Evolutionary conservation across 2,329 filamentous ascomycete species (phyloP), one percentile per base, ranked within the genome.

Genomic region (Talaromyces sp.): DNA sequence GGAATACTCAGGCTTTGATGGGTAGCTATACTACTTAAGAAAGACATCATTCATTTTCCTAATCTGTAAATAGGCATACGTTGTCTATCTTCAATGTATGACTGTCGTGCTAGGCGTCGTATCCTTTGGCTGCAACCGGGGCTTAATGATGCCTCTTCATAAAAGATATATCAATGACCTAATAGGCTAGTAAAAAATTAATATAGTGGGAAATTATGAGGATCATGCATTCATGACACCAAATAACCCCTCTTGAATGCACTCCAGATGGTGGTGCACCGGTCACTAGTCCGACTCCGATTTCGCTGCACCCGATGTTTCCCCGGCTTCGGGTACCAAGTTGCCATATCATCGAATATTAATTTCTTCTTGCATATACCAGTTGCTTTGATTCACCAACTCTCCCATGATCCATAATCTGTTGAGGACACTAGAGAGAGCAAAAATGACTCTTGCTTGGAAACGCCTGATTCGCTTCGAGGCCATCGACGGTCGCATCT

Each of bases 401-500:
- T n/a, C 10, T 43, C 16, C 41, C n/a, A 43, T 43, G n/a, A 43
- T 43, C 4, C n/a, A 43, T n/a, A 9, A 3, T 43, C 3, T 43
- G n/a, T 43, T n/a, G 22, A 22, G 10, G 13, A 22, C 4, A n/a
- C 3, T 22, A 47, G 19, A 22, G 43, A 19, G 22, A 47, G 19
- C 43, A 11, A 47, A 47, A n/a, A 47, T 47, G 43, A 47, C n/a
- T 11, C 19, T 47, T 47, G 43, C 52, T 11, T 63, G 61, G 61
- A 35, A 63, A 24, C 61, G 61, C n/a, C 41, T 63, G 1, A 58
- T 63, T 7, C 39, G 61, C 7, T 63, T 63, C 33, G 41, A 50
- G 27, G 43, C 39, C 61, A 19, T 58, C 1, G 52, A 63, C 19
- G 61, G 62, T 16, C 78, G 80, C 6, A 74, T 78, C 9, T 76